Conservation (phyloP, 176 grass and related monocot genomes). For the Juncus effusus region DNA sequence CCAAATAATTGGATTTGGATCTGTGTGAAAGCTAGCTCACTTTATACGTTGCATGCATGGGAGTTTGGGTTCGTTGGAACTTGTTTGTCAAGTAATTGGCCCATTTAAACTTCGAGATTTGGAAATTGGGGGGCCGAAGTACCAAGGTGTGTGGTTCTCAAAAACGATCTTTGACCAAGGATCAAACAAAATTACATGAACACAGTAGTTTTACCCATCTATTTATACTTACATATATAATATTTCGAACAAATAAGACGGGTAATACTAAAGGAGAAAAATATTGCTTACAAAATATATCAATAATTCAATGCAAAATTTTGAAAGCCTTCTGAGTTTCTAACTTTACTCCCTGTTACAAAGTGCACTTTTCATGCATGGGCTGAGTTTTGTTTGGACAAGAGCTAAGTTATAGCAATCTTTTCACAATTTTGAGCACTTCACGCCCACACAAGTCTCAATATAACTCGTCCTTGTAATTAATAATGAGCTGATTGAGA, state of each 20-base stretch:
- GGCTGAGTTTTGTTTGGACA: too few relatives aligned
- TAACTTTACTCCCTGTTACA: too few relatives aligned
- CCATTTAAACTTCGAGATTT: constrained; percentile 17
- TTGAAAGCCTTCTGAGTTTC: too few relatives aligned
- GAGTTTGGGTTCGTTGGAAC: neutral
- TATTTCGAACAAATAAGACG: too few relatives aligned
- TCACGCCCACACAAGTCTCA: constrained; percentile 8
- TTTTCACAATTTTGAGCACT: constrained; percentile 4
- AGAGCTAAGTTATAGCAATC: neutral
- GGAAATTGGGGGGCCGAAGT: constrained; percentile 2
- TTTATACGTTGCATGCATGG: constrained; percentile 6
- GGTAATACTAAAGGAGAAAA: too few relatives aligned
- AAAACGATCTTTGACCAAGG: constrained; percentile 25
- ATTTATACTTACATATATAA: too few relatives aligned
- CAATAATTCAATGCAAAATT: too few relatives aligned
- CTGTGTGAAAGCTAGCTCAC: neutral
- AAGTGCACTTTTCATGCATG: too few relatives aligned
- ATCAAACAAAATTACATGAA: neutral
- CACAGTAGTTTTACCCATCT: too few relatives aligned
- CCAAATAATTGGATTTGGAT: constrained; percentile 6
- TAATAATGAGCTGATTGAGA: constrained; percentile 4
- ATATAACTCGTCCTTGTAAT: neutral
- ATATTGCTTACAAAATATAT: too few relatives aligned
- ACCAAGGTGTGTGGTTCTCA: neutral
- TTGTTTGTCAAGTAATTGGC: constrained; percentile 20